Conservation (phyloP, 2,329 filamentous ascomycete species). For the Chalaropsis thielavioides region DNA sequence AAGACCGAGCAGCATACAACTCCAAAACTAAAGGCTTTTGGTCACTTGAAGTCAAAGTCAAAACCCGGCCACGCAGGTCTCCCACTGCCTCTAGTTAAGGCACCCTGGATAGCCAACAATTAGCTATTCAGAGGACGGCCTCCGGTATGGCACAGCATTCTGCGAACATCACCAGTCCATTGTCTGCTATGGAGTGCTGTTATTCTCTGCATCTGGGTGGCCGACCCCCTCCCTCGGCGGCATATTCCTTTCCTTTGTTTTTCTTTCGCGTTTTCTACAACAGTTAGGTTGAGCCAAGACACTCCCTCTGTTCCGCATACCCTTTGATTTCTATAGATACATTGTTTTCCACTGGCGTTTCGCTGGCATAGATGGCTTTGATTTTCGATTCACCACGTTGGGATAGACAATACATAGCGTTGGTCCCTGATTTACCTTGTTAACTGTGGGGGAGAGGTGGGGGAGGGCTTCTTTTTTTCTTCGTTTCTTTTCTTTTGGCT, state of each 20-base stretch:
- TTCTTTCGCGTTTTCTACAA: background rate
- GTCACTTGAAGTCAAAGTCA: conserved; percentile 47
- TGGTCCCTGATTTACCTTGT: background rate
- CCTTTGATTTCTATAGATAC: background rate
- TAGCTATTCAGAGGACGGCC: no score
- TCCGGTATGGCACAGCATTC: no score
- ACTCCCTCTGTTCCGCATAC: background rate
- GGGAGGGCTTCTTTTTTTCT: background rate
- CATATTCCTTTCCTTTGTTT: background rate
- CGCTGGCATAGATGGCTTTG: conserved; percentile 23
- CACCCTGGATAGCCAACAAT: background rate
- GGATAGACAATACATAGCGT: background rate
- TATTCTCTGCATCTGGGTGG: no score
- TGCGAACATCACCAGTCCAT: no score
- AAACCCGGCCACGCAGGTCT: conserved; percentile 37
- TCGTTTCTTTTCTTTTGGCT: background rate
- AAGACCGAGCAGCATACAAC: conserved; percentile 28
- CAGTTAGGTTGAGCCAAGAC: background rate
- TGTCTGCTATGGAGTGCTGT: no score
- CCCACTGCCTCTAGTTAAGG: background rate
- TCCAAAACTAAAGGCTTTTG: conserved; percentile 39
- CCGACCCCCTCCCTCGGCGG: no score
- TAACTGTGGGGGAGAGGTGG: background rate
- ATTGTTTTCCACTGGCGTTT: background rate
- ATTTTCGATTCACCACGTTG: background rate